phyloP scores from a whole-genome alignment of 2,329 filamentous ascomycete species.

The Penicillium sp. region DNA sequence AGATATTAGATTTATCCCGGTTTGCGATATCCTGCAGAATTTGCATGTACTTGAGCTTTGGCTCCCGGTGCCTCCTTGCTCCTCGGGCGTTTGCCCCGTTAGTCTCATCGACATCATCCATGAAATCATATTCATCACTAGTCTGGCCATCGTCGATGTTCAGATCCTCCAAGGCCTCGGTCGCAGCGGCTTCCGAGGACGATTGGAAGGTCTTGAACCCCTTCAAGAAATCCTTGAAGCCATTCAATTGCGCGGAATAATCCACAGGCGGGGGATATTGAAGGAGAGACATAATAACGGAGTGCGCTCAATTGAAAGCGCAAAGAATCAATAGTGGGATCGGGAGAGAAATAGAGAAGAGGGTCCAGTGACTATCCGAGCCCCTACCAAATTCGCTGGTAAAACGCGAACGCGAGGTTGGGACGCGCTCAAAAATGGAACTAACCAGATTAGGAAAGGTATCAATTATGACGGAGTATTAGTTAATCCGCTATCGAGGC shows the following conservation, averaged over 20 bases:
- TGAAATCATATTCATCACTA: slow-evolving; percentile 88
- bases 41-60: slow-evolving; percentile 83
- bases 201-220: slow-evolving; percentile 77
- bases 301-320: slow-evolving; percentile 20
- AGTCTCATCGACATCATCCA: slow-evolving; percentile 73
- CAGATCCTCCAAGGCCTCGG: slow-evolving; percentile 78
- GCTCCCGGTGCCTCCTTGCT: slow-evolving; percentile 51
- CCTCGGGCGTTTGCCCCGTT: slow-evolving; percentile 42
- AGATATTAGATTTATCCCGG: slow-evolving; percentile 69
- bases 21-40: slow-evolving; percentile 85
- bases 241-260: slow-evolving; percentile 76
- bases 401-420: slow-evolving; percentile 10
- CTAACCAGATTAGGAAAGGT: slow-evolving; percentile 5
- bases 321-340: slow-evolving; percentile 21
- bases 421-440: slow-evolving; percentile 14
- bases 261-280: slow-evolving; percentile 75
- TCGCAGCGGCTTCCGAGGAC: slow-evolving; percentile 63
- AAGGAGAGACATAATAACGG: slow-evolving; percentile 72
- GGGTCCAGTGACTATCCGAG: slow-evolving; percentile 9
- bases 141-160: slow-evolving; percentile 83
- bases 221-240: slow-evolving; percentile 83
- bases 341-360: slow-evolving; percentile 11
- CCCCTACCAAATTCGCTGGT: slow-evolving; percentile 10
- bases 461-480: not conserved
- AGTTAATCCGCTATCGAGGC: not conserved